These are phyloP conservation scores for Raphanus hybrid DNA, from an alignment of 441 rosid genomes.

Conservation along the genomic window DNA sequence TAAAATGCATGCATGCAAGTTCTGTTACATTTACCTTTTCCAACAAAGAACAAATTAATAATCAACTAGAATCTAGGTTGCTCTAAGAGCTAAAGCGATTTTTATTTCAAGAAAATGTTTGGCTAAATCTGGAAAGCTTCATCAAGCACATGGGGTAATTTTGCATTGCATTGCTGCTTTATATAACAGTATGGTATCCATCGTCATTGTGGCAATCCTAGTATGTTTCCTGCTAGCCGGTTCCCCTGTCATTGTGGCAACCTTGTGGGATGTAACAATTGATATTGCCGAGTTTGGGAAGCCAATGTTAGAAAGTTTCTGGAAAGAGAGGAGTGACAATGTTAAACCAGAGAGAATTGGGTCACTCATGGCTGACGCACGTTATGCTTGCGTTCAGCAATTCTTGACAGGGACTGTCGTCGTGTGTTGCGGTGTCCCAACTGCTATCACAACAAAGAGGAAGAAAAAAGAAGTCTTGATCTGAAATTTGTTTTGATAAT, in stretches of 20 bases:
- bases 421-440: background rate
- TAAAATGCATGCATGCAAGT: too few species aligned
- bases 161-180: background rate
- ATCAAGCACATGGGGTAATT: background rate
- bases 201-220: too few species aligned
- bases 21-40: background rate
- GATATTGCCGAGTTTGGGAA: background rate
- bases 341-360: constrained; percentile 1
- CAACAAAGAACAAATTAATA: background rate
- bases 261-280: background rate
- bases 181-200: background rate
- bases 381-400: background rate
- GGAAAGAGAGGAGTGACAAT: background rate
- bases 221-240: background rate
- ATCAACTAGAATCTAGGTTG: background rate
- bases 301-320: background rate
- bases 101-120: background rate
- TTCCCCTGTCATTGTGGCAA: constrained; percentile 2
- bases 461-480: background rate
- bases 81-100: background rate
- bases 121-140: background rate
- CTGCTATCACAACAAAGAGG: background rate
- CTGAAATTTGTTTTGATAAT: background rate
- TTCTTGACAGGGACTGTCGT: background rate
- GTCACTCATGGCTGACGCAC: background rate